Evolutionary conservation across 768 basidiomycete species (phyloP).

Genomic region (Pleurotus eryngii): DNA sequence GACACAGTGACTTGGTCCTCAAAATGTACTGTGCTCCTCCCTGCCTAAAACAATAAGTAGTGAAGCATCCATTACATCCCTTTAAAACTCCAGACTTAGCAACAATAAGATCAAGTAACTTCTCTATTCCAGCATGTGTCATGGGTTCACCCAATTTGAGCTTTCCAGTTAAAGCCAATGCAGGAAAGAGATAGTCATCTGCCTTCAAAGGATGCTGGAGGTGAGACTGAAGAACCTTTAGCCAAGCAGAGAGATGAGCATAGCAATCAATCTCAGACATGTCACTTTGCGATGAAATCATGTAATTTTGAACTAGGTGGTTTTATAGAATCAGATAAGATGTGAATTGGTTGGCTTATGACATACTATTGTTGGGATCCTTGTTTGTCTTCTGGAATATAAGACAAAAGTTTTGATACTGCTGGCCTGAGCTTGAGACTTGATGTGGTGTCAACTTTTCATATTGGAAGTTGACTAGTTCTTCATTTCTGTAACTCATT

Average conservation of each 20-base stretch:
- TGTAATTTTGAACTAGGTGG: conserved; percentile 9
- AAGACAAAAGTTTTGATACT: conserved; percentile 14
- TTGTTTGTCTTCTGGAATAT: conserved; percentile 19
- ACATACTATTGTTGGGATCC: conserved; percentile 15
- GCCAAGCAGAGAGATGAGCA: conserved; percentile 11
- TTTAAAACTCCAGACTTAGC: conserved; percentile 15
- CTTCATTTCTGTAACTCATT: conserved; percentile 12
- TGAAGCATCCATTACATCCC: conserved; percentile 15
- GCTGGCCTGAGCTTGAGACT: conserved; percentile 4
- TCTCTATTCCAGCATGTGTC: conserved; percentile 19
- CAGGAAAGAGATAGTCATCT: conserved; percentile 19
- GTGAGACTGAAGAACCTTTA: conserved; percentile 6
- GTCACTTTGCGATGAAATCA: conserved; percentile 6
- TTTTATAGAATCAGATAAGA: neutral
- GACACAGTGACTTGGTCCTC: too few species aligned
- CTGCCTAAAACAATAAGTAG: conserved; percentile 22
- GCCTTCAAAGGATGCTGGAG: conserved; percentile 9
- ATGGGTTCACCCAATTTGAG: conserved; percentile 19
- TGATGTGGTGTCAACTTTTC: conserved; percentile 6
- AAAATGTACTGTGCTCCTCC: conserved; percentile 27
- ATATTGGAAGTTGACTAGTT: conserved; percentile 14
- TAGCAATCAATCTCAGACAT: conserved; percentile 18
- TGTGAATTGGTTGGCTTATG: neutral
- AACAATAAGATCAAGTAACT: conserved; percentile 17
- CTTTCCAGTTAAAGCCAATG: conserved; percentile 16